Evolutionary conservation across 768 basidiomycete genomes (phyloP).

Genomic region (Leccinum subgranulosum): DNA sequence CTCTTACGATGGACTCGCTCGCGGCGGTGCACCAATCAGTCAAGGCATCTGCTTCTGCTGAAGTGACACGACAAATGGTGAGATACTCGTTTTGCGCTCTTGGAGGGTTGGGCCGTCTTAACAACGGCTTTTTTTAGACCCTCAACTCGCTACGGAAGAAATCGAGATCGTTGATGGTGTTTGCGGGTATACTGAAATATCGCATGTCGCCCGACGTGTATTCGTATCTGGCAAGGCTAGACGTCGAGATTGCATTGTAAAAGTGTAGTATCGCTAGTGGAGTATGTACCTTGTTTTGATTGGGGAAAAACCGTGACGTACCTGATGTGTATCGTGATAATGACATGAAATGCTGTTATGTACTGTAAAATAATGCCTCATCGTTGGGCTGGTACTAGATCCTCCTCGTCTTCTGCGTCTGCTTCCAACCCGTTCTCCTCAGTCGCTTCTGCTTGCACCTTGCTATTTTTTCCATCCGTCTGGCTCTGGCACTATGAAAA

Average conservation of each 20-base stretch:
- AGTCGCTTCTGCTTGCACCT: slow-evolving; percentile 26
- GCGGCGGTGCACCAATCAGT: slow-evolving; percentile 75
- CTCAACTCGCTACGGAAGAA: slow-evolving; percentile 69
- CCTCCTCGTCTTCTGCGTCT: slow-evolving; percentile 24
- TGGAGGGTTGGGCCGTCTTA: slow-evolving; percentile 14
- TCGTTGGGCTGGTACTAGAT: slow-evolving; percentile 29
- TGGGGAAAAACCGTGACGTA: slow-evolving; percentile 11
- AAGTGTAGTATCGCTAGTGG: background rate
- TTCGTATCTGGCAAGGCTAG: slow-evolving; percentile 78
- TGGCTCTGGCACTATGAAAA: slow-evolving; percentile 33
- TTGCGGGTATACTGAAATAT: slow-evolving; percentile 84
- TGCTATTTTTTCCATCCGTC: slow-evolving; percentile 14
- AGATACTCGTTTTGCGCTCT: slow-evolving; percentile 20
- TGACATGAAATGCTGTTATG: background rate
- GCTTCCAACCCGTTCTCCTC: slow-evolving; percentile 26
- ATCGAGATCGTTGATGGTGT: slow-evolving; percentile 83
- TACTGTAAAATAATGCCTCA: slow-evolving; percentile 9
- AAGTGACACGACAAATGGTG: slow-evolving; percentile 76
- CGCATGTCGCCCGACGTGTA: slow-evolving; percentile 90
- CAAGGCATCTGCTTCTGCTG: slow-evolving; percentile 68
- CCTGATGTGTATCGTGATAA: slow-evolving; percentile 10
- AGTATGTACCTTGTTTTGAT: background rate
- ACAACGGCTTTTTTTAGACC: slow-evolving; percentile 37
- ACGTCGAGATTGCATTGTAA: slow-evolving; percentile 80
- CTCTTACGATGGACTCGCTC: slow-evolving; percentile 90